These are phyloP conservation scores for Leccinum sublutescens DNA, from an alignment of 768 basidiomycete species.

Conservation along the genomic window DNA sequence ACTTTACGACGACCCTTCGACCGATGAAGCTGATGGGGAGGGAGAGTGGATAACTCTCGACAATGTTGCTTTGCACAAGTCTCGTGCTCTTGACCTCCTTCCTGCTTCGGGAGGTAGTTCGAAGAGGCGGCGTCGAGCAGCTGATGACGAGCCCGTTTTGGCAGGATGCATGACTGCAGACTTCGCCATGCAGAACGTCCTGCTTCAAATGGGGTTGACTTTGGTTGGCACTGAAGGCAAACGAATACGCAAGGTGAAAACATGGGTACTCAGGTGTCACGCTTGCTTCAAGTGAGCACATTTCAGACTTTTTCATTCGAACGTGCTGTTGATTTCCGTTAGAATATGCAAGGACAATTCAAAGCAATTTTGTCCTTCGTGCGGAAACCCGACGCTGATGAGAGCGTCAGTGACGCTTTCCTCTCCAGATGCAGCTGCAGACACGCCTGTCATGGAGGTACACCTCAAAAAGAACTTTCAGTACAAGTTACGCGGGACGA, in stretches of 20 bases:
- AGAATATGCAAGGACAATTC: constrained; percentile 95
- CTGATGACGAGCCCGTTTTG: constrained; percentile 44
- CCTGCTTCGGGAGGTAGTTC: constrained; percentile 45
- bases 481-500: constrained; percentile 86
- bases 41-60: constrained; percentile 97
- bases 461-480: constrained; percentile 97
- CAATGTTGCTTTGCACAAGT: constrained; percentile 85
- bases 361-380: constrained; percentile 96
- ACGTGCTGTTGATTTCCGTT: constrained; percentile 4
- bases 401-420: constrained; percentile 89
- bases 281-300: constrained; percentile 94
- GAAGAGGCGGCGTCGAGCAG: constrained; percentile 35
- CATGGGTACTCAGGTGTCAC: constrained; percentile 95
- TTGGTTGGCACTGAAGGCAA: constrained; percentile 90
- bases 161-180: constrained; percentile 97
- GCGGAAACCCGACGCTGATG: constrained; percentile 88
- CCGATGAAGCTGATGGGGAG: constrained; percentile 75
- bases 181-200: constrained; percentile 98
- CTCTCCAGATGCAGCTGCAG: constrained; percentile 56
- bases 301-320: background rate
- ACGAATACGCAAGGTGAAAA: constrained; percentile 87
- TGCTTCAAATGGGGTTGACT: constrained; percentile 90
- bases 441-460: constrained; percentile 72
- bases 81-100: constrained; percentile 78
- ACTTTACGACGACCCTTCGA: constrained; percentile 73